phyloP scores from a whole-genome alignment of 2,329 filamentous ascomycete species.

The Sclerotinia minor region DNA sequence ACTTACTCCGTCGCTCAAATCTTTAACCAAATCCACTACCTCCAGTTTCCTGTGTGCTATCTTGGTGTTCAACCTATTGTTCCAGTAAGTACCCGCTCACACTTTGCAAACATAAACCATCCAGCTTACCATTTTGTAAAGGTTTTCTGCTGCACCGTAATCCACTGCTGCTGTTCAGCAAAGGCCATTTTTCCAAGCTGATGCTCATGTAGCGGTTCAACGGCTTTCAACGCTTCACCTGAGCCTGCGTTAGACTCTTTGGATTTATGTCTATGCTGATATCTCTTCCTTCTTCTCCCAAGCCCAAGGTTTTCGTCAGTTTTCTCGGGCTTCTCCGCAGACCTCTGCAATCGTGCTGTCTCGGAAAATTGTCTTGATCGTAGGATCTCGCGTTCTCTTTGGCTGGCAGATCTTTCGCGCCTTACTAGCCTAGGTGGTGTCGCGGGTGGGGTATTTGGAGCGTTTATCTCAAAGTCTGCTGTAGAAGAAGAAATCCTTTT shows the following conservation, averaged over 20 bases:
- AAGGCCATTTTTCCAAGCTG: conserved; percentile 58
- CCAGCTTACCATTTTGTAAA: conserved; percentile 86
- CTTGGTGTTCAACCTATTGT: conserved; percentile 87
- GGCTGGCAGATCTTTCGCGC: conserved; percentile 24
- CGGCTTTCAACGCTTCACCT: conserved; percentile 37
- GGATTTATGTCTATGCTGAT: conserved; percentile 19
- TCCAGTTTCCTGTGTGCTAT: conserved; percentile 74
- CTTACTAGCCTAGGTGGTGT: conserved; percentile 23
- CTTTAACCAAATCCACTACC: conserved; percentile 82
- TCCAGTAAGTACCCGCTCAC: conserved; percentile 24
- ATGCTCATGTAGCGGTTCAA: conserved; percentile 41
- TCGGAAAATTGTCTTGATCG: conserved; percentile 26
- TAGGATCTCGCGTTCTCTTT: conserved; percentile 23
- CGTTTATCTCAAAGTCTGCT: conserved; percentile 21
- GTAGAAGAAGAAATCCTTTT: conserved; percentile 23
- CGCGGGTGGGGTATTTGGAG: conserved; percentile 23
- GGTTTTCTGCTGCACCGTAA: conserved; percentile 93
- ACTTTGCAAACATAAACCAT: conserved; percentile 10
- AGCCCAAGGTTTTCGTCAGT: conserved; percentile 8
- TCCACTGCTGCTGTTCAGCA: conserved; percentile 66
- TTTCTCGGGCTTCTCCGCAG: conserved; percentile 11
- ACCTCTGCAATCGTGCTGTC: conserved; percentile 22
- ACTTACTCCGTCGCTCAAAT: conserved; percentile 91
- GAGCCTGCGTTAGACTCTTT: conserved; percentile 23
- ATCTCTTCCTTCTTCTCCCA: conserved; percentile 23